A percentile compares a stretch with the other conserved stretches of the same genome.
Evolutionary conservation across 257 asterid genomes (phyloP).

Genomic region (Primulina eburnea): DNA sequence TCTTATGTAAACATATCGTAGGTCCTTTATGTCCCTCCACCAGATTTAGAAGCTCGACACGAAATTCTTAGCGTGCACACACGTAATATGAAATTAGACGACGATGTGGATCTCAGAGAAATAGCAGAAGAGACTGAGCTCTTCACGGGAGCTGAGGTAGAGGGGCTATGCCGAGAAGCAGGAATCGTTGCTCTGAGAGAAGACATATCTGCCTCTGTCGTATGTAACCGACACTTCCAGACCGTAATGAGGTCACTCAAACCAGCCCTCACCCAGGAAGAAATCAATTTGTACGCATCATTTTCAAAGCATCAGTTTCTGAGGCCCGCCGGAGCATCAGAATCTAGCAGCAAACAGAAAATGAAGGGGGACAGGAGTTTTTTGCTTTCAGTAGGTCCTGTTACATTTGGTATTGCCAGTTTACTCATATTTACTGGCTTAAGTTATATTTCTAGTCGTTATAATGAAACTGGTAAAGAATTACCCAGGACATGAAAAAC

Average conservation of each 20-base stretch:
- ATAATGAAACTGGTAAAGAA: slow-evolving; percentile 25
- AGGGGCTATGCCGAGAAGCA: slow-evolving; percentile 82
- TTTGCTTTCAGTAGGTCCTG: slow-evolving; percentile 32
- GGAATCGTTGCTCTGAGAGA: slow-evolving; percentile 88
- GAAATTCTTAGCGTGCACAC: slow-evolving; percentile 87
- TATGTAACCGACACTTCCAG: slow-evolving; percentile 65
- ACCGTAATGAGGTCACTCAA: slow-evolving; percentile 50
- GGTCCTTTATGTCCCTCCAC: slow-evolving; percentile 95
- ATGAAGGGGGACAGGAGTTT: slow-evolving; percentile 28
- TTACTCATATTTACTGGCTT: slow-evolving; percentile 31
- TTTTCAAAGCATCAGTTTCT: slow-evolving; percentile 48
- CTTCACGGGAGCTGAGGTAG: slow-evolving; percentile 89
- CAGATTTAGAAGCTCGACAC: slow-evolving; percentile 69
- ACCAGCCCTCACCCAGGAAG: slow-evolving; percentile 66
- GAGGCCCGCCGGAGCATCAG: slow-evolving; percentile 22
- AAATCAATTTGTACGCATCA: slow-evolving; percentile 55
- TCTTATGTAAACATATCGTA: slow-evolving; percentile 22
- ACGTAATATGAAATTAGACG: slow-evolving; percentile 56
- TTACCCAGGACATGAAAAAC: slow-evolving; percentile 36
- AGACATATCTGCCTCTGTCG: slow-evolving; percentile 65
- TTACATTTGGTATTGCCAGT: slow-evolving; percentile 33
- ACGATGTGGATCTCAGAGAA: slow-evolving; percentile 56
- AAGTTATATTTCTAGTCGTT: slow-evolving; percentile 26
- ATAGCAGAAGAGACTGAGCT: slow-evolving; percentile 72
- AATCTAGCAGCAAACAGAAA: slow-evolving; percentile 20